Evolutionary conservation across 1,139 yeast species (phyloP).

Genomic region (Debaryomycetaceae sp.): DNA sequence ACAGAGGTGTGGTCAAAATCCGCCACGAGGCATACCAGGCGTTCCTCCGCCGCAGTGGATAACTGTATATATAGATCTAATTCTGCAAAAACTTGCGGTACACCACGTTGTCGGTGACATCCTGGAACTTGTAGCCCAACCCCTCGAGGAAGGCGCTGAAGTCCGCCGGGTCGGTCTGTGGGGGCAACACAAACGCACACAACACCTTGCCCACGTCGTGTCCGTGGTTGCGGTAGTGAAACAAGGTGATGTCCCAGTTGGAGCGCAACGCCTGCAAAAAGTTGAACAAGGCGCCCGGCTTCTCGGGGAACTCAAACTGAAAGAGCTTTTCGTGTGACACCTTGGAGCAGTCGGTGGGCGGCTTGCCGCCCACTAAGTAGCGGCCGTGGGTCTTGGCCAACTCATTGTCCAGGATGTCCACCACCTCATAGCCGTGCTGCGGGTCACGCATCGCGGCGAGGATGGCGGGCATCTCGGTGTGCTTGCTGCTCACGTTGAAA

Average conservation of each 20-base stretch:
- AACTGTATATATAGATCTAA: conserved; percentile 4
- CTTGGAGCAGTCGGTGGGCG: conserved; percentile 30
- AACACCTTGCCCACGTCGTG: conserved; percentile 89
- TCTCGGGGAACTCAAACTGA: conserved; percentile 93
- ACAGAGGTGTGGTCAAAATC: conserved; percentile 72
- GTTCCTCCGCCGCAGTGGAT: conserved; percentile 40
- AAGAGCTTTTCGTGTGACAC: conserved; percentile 71
- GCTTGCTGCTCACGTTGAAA: conserved; percentile 74
- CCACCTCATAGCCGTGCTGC: conserved; percentile 54
- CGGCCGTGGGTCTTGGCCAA: conserved; percentile 96
- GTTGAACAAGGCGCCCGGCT: conserved; percentile 87
- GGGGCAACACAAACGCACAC: conserved; percentile 86
- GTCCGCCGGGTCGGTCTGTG: conserved; percentile 53
- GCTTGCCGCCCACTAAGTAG: conserved; percentile 88
- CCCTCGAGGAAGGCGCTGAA: conserved; percentile 66
- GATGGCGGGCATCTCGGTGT: conserved; percentile 44
- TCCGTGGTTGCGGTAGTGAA: conserved; percentile 96
- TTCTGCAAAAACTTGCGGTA: conserved; percentile 64
- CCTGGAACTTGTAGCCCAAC: conserved; percentile 72
- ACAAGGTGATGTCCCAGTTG: conserved; percentile 88
- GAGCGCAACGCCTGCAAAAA: conserved; percentile 69
- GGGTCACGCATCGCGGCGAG: conserved; percentile 33
- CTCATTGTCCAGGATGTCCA: conserved; percentile 86
- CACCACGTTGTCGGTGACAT: conserved; percentile 81
- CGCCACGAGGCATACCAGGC: conserved; percentile 85